Evolutionary conservation across 768 basidiomycete genomes (phyloP).

Genomic region (Vararia minispora): DNA sequence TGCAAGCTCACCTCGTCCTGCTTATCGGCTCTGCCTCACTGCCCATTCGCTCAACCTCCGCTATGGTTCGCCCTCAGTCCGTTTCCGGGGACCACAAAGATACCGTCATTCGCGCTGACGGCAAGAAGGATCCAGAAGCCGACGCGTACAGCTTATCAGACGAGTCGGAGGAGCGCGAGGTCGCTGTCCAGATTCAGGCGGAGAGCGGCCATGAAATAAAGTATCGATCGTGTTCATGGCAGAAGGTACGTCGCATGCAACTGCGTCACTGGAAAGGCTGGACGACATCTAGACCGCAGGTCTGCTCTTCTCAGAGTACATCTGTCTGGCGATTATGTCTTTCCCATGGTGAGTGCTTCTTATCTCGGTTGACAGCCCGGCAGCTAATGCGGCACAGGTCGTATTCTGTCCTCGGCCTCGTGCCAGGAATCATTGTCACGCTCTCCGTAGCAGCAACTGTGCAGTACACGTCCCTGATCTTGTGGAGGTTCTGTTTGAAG

Average conservation of each 20-base stretch:
- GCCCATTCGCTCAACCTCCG: no score
- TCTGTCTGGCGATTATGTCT: slow-evolving; percentile 28
- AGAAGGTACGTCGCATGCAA: slow-evolving; percentile 25
- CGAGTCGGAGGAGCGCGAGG: not conserved
- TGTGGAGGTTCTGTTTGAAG: slow-evolving; percentile 37
- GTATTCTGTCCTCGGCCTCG: slow-evolving; percentile 32
- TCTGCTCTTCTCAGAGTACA: slow-evolving; percentile 35
- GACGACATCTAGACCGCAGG: slow-evolving; percentile 25
- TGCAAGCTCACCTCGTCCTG: no score
- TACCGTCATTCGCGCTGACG: no score
- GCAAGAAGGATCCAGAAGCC: no score
- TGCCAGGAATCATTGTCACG: slow-evolving; percentile 31
- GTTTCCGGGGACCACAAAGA: no score
- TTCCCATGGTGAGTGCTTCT: slow-evolving; percentile 14
- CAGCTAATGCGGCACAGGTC: slow-evolving; percentile 19
- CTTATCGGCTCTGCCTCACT: no score
- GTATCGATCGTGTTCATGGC: slow-evolving; percentile 35
- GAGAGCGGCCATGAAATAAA: slow-evolving; percentile 25
- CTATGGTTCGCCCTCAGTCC: no score
- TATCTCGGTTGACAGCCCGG: no score
- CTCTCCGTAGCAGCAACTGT: slow-evolving; percentile 27
- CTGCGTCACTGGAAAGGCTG: not conserved
- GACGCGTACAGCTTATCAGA: not conserved
- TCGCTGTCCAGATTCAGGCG: slow-evolving; percentile 3
- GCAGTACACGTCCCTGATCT: slow-evolving; percentile 35